phyloP scores from a whole-genome alignment of 805 yeast species.

The Maudiozyma turicensis region DNA sequence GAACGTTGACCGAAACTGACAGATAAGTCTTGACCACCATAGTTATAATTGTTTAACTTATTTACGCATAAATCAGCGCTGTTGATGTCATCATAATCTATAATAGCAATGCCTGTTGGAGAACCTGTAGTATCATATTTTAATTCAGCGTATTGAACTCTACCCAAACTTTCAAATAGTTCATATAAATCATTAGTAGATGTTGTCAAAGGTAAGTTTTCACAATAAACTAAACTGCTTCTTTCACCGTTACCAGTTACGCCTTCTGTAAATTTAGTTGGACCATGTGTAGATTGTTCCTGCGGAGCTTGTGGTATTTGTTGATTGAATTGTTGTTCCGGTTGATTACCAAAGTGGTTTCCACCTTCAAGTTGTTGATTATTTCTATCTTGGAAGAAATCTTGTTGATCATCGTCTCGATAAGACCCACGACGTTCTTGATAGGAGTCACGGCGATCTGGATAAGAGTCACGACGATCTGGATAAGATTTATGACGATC shows the following conservation, averaged over 20 bases:
- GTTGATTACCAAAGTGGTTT: neutral
- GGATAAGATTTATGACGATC: neutral
- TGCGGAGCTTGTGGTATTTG: neutral
- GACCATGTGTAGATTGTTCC: neutral
- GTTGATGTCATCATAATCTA: slow-evolving; percentile 55
- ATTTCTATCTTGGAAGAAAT: too few species aligned
- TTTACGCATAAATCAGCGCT: slow-evolving; percentile 66
- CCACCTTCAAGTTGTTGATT: neutral
- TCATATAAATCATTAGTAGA: slow-evolving; percentile 74
- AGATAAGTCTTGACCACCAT: slow-evolving; percentile 69
- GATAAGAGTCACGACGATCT: neutral
- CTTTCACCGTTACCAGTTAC: slow-evolving; percentile 55
- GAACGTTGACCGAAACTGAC: slow-evolving; percentile 53
- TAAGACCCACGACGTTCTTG: neutral
- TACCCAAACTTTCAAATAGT: slow-evolving; percentile 75
- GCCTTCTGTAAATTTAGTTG: slow-evolving; percentile 45
- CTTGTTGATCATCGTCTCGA: neutral
- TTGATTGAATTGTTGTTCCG: neutral
- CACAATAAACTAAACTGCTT: slow-evolving; percentile 54
- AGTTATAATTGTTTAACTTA: slow-evolving; percentile 68
- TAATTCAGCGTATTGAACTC: slow-evolving; percentile 66
- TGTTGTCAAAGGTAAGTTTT: slow-evolving; percentile 82
- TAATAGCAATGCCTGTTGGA: slow-evolving; percentile 76
- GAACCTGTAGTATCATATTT: slow-evolving; percentile 53
- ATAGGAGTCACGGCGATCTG: neutral